Conservation (phyloP, 2,329 filamentous ascomycete species). For the Fusarium decemcellulare region DNA sequence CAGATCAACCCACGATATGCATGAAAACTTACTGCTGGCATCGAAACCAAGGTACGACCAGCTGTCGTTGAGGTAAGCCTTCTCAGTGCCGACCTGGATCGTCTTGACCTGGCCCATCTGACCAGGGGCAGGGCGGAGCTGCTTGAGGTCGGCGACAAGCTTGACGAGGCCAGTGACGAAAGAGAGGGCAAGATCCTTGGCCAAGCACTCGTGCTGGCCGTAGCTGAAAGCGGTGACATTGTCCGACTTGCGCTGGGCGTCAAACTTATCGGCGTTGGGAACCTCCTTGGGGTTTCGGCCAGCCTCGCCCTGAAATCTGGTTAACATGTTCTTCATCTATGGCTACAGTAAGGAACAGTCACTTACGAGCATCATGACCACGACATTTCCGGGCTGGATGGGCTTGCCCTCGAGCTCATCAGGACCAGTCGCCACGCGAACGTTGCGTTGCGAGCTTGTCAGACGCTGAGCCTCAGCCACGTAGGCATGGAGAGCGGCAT, state of each 20-base stretch:
- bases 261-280: conserved; percentile 56
- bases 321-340: conserved; percentile 22
- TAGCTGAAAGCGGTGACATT: conserved; percentile 61
- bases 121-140: conserved; percentile 61
- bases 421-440: conserved; percentile 52
- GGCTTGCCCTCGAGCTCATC: conserved; percentile 55
- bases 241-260: conserved; percentile 56
- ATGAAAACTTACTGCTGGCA: conserved; percentile 58
- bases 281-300: conserved; percentile 56
- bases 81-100: conserved; percentile 56
- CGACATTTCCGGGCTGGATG: conserved; percentile 56
- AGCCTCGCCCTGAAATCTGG: conserved; percentile 50
- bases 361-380: conserved; percentile 59
- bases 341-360: fast-evolving
- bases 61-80: conserved; percentile 62
- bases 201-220: conserved; percentile 63
- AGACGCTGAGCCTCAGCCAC: conserved; percentile 59
- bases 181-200: conserved; percentile 56
- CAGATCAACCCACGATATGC: fast-evolving
- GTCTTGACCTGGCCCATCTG: conserved; percentile 62
- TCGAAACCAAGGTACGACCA: conserved; percentile 62
- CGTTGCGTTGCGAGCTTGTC: conserved; percentile 56
- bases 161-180: conserved; percentile 60
- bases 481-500: conserved; percentile 53
- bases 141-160: conserved; percentile 58